phyloP scores from a whole-genome alignment of 2,329 filamentous ascomycete species.

The Pyrenochaeta sp. region DNA sequence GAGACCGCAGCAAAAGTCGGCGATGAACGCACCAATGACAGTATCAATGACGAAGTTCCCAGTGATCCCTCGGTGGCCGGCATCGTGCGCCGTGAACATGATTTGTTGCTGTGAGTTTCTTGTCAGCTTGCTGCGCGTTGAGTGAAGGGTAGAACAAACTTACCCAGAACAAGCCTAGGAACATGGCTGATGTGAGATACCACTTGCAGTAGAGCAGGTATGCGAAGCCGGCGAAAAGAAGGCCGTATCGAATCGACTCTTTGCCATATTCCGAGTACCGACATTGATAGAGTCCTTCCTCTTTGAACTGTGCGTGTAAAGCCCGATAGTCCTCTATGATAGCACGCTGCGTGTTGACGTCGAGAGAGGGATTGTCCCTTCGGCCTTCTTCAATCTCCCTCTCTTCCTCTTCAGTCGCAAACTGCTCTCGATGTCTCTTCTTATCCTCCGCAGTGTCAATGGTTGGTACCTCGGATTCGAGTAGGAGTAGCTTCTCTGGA shows the following conservation, averaged over 20 bases:
- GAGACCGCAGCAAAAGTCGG: conserved; percentile 71
- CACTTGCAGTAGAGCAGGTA: conserved; percentile 59
- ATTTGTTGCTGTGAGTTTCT: conserved; percentile 64
- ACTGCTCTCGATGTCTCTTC: conserved; percentile 36
- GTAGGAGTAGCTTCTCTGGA: conserved; percentile 34
- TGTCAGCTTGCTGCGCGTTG: conserved; percentile 12
- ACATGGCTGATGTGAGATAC: conserved; percentile 66
- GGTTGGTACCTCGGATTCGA: conserved; percentile 12
- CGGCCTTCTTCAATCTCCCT: conserved; percentile 49
- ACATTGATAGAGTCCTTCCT: conserved; percentile 67
- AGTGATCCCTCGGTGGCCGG: conserved; percentile 70
- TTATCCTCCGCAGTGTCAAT: conserved; percentile 21
- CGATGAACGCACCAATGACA: conserved; percentile 69
- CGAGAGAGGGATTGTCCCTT: conserved; percentile 60
- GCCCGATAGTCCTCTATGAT: conserved; percentile 65
- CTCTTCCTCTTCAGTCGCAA: conserved; percentile 46
- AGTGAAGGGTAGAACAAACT: conserved; percentile 13
- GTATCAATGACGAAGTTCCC: conserved; percentile 66
- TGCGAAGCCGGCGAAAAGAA: conserved; percentile 61
- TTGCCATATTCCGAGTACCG: conserved; percentile 66
- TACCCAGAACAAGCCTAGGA: conserved; percentile 70
- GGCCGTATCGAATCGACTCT: conserved; percentile 64
- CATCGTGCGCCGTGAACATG: conserved; percentile 74
- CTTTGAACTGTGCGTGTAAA: conserved; percentile 64
- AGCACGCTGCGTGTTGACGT: conserved; percentile 62